Base-by-base conservation (phyloP, 345 rosid genomes). In the Arabidopsis suecica region DNA sequence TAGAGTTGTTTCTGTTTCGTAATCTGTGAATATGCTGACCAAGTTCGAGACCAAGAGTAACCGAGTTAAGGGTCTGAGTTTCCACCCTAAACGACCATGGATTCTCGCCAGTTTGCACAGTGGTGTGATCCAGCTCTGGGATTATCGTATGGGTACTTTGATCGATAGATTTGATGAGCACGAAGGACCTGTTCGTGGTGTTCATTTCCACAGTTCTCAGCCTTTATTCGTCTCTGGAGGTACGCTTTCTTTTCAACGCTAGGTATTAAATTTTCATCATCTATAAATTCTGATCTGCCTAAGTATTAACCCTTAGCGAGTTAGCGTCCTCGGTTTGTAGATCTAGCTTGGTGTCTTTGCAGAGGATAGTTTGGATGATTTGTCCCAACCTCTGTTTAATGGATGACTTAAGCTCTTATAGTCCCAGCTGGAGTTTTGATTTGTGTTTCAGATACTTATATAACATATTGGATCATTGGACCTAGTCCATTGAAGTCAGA, bases 81-180 rank as follows among this genome's bases (percentile, higher is more conserved):
- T 95, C 76, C 99, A 95, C 79, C 85, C 89, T 58, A 90, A 95
- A 83, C 68, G 99, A 76, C 99, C 98, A 57, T 95, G 99, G 99
- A 93, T 95, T 82, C 89, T 95, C 38, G 96, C 99, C 6, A 93
- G 96, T 84, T 96, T 95, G 53, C 99, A 93, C 84, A 95, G 97
- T 54, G 99, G 99, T 30, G 98, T 93, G 82, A 92, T 95, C 87
- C 98, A 95, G 88, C 89, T 93, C 59, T 95, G 98, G 99, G 99
- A 95, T 80, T 95, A 95, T 64, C 92, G 99, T 5, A 93, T 93
- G 96, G 98, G 96, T 48, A 95, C 99, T 51, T 79, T 95, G 68
- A 90, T 95, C 42, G 99, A 93, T 73, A 71, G 97, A 47, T 93
- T 95, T 51, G 99, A 95, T 33, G 98, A 95, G 83, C 99, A 95